Conservation (phyloP, 371 early-diverging fungal genomes). For the Mucor ambiguus region DNA sequence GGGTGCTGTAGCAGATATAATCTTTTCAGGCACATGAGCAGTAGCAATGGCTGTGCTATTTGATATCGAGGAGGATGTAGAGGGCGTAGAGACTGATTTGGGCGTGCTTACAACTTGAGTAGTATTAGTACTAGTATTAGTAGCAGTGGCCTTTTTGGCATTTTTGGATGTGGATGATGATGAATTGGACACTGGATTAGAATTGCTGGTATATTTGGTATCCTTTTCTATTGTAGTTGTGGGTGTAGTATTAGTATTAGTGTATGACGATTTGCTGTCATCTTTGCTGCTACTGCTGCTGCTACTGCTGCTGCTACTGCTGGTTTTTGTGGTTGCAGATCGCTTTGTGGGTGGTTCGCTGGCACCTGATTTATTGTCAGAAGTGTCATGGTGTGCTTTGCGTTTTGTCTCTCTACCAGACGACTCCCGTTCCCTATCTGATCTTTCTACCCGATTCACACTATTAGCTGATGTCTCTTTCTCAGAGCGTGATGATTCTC, state of each 20-base stretch:
- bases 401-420: neutral
- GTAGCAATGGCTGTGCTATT: neutral
- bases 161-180: neutral
- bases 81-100: neutral
- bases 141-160: neutral
- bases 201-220: conserved; percentile 3
- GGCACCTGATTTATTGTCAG: neutral
- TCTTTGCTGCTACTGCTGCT: neutral
- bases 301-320: neutral
- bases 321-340: neutral
- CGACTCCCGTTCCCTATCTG: neutral
- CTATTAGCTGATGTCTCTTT: neutral
- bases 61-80: neutral
- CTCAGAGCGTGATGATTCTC: neutral
- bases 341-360: neutral
- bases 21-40: conserved; percentile 2
- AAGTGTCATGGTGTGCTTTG: neutral
- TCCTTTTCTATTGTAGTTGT: conserved; percentile 6
- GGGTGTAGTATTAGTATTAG: neutral
- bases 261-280: neutral
- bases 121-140: neutral
- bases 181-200: neutral
- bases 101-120: neutral
- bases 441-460: neutral
- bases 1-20: conserved; percentile 25